Evolutionary conservation across 345 rosid genomes (phyloP).

Genomic region (Gossypium raimondii): DNA sequence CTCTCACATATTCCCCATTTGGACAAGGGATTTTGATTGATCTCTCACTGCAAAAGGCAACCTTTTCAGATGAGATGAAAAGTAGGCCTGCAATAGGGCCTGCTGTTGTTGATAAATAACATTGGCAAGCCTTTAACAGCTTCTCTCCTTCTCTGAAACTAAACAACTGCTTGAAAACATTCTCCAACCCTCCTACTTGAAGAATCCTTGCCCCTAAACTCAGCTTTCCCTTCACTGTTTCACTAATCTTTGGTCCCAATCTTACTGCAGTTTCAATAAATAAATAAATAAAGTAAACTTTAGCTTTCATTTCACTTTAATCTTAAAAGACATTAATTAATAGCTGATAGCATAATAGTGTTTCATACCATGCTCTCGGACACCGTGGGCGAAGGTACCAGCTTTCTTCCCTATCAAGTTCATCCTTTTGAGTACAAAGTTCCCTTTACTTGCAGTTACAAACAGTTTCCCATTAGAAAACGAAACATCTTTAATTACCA

Average conservation of each 20-base stretch:
- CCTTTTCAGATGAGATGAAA: conserved; percentile 40
- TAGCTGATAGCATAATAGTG: not conserved
- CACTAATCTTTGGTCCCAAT: conserved; percentile 44
- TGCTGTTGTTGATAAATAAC: conserved; percentile 53
- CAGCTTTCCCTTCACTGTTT: conserved; percentile 36
- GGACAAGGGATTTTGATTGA: conserved; percentile 35
- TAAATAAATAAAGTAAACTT: not conserved
- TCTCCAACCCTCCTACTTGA: conserved; percentile 41
- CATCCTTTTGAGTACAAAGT: conserved; percentile 35
- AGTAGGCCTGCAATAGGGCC: conserved; percentile 58
- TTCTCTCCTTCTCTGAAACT: conserved; percentile 41
- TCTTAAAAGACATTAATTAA: not conserved
- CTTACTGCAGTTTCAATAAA: conserved; percentile 31
- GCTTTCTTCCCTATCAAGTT: conserved; percentile 47
- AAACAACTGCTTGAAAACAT: conserved; percentile 37
- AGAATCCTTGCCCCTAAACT: conserved; percentile 38
- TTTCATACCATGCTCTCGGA: conserved; percentile 48
- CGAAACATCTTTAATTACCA: not conserved
- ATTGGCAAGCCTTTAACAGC: conserved; percentile 48
- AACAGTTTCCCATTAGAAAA: not conserved
- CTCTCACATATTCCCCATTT: conserved; percentile 34
- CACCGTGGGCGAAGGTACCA: conserved; percentile 33
- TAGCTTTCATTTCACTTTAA: not conserved
- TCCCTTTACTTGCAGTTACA: conserved; percentile 23
- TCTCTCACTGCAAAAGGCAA: conserved; percentile 43